phyloP scores from a whole-genome alignment of 1,284 basidiomycete genomes.

The Testicularia cyperi region DNA sequence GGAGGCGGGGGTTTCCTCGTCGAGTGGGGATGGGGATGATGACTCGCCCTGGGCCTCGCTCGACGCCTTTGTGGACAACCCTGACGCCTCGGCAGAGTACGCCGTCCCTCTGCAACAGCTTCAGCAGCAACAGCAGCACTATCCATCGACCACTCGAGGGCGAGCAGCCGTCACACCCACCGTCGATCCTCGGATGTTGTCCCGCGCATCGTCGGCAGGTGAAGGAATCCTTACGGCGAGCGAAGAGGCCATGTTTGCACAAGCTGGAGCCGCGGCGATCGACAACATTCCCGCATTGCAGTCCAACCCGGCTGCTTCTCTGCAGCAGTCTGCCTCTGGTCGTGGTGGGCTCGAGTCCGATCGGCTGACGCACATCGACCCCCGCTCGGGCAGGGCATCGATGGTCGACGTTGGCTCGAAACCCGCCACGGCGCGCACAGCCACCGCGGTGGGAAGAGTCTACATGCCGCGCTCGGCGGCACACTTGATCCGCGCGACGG shows the following conservation, averaged over 20 bases:
- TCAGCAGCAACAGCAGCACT: slow-evolving; percentile 9
- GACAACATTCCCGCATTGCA: slow-evolving; percentile 2
- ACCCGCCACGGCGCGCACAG: slow-evolving; percentile 68
- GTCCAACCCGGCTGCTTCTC: no score
- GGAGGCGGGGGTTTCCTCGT: no score
- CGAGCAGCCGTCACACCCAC: no score
- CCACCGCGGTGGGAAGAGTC: slow-evolving; percentile 77
- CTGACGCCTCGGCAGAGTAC: slow-evolving; percentile 19
- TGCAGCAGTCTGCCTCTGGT: no score
- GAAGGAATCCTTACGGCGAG: background rate
- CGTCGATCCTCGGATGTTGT: no score
- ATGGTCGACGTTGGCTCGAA: slow-evolving; percentile 82
- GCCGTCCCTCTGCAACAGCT: slow-evolving; percentile 20
- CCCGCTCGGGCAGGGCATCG: slow-evolving; percentile 67
- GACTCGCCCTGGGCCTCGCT: slow-evolving; percentile 48
- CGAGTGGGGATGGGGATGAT: slow-evolving; percentile 8
- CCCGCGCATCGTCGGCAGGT: no score
- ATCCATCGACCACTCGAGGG: no score
- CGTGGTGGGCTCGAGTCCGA: no score
- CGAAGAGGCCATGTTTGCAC: slow-evolving; percentile 24
- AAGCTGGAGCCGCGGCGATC: slow-evolving; percentile 24
- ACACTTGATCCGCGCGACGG: slow-evolving; percentile 63
- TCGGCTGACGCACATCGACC: slow-evolving; percentile 69
- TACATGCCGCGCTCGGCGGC: slow-evolving; percentile 70
- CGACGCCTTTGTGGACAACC: slow-evolving; percentile 44